Evolutionary conservation across 768 basidiomycete species (phyloP), one percentile per base, ranked within the genome.

Genomic region (Lyophyllum shimeji): DNA sequence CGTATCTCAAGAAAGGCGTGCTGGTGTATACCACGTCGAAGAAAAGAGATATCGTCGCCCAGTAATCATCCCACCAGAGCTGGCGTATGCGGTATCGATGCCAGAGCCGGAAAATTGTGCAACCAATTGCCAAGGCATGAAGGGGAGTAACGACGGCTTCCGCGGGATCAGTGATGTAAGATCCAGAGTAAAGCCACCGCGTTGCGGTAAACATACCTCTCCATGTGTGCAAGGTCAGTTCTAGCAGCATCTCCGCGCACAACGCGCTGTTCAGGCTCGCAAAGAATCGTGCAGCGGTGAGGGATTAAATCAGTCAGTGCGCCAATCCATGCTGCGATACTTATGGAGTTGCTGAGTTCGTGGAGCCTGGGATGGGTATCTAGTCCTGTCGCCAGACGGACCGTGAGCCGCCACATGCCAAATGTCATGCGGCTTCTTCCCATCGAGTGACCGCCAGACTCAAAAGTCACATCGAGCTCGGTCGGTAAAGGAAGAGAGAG

Each of bases 21-120:
- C 18, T n/a, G 12, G 51, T 13, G 24, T 57, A 61, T 13, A 45
- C 39, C 2, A 55, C 13, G 25, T 57, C 58, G 48, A 53, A 46
- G 1, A 60, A 5, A 4, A 59, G 45, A 20, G 64, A 46, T 24
- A 56, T 6, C 2, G 58, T 25, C 2, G 63, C 66, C 55, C 58
- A 60, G 42, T 46, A 61, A 48, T 67, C 66, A 46, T 67, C 66
- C 62, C 62, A 65, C 66, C 66, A 67, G 8, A 62, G 24, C 24
- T 53, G 57, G 23, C 49, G 57, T n/a, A 52, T 63, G 21, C 46
- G 57, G n/a, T 24, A 44, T 49, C 62, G 60, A 48, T 61, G 60
- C 39, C 37, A 52, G 13, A 65, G 46, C 21, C 65, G 61, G 25
- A 63, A 58, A 9, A 53, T 43, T 4, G 65, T 65, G 25, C 57